Evolutionary conservation across 2,329 filamentous ascomycete genomes (phyloP).

Genomic region (Elsinoe fawcettii): DNA sequence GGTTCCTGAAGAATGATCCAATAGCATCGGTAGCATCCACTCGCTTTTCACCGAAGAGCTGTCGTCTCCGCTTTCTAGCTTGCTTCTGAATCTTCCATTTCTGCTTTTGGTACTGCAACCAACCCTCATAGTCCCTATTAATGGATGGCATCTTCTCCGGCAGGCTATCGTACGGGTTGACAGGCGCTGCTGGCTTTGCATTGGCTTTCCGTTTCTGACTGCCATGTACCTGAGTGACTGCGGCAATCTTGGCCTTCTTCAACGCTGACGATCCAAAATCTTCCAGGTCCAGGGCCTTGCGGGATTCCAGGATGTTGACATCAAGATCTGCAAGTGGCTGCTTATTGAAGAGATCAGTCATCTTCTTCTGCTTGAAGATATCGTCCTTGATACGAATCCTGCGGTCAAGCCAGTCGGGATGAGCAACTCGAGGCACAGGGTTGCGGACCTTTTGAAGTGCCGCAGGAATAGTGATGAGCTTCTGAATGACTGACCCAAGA

Average conservation of each 20-base stretch:
- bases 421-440: slow-evolving; percentile 83
- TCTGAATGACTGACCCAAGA: slow-evolving; percentile 94
- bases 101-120: slow-evolving; percentile 89
- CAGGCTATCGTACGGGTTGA: slow-evolving; percentile 73
- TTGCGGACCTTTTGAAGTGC: slow-evolving; percentile 92
- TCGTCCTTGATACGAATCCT: slow-evolving; percentile 94
- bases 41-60: slow-evolving; percentile 83
- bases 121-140: slow-evolving; percentile 77
- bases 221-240: slow-evolving; percentile 26
- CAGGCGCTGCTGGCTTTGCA: slow-evolving; percentile 45
- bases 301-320: slow-evolving; percentile 54
- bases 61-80: slow-evolving; percentile 72
- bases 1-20: slow-evolving; percentile 75
- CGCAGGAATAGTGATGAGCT: slow-evolving; percentile 96
- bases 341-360: slow-evolving; percentile 82
- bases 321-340: slow-evolving; percentile 64
- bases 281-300: slow-evolving; percentile 49
- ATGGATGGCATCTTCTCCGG: slow-evolving; percentile 79
- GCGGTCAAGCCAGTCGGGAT: slow-evolving; percentile 93
- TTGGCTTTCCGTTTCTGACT: slow-evolving; percentile 45
- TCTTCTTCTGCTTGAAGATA: slow-evolving; percentile 96
- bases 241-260: slow-evolving; percentile 40
- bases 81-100: slow-evolving; percentile 99
- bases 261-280: slow-evolving; percentile 37
- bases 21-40: slow-evolving; percentile 52